Base-by-base conservation (phyloP, 176 grass and related monocot species). In the Oryza coarctata region DNA sequence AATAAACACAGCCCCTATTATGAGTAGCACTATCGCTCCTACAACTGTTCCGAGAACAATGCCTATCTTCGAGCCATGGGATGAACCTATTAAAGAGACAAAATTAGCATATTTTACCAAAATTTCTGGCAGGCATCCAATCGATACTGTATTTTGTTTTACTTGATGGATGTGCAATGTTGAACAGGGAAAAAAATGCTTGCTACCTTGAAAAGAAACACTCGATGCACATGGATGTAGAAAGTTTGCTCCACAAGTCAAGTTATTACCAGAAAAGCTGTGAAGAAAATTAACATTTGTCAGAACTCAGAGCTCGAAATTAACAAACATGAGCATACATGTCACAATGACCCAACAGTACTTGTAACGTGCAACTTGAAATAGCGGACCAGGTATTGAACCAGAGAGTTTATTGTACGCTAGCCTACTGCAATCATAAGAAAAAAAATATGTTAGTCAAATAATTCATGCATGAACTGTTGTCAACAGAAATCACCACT, bases 281-380 rank as follows among this genome's bases (percentile, higher is more conserved):
- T 78, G 38, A 65, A 31, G 80, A 35, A 71, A 79, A 86, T 76
- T 31, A 93, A 91, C 81, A 12, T 44, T 80, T 78, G 79, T 87
- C 58, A 93, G 84, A 61, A 20, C 62, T 38, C 36, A 47, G 2
- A 60, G 6, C 17, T 55, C n/a, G 25, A 65, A 67, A 74, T 41
- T 66, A 62, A 29, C 13, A 83, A n/a, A 52, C 22, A 80, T 70
- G 28, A 4, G 77, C 17, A 17, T 9, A 83, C 76, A 83, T 76
- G 7, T 67, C 35, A 47, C 5, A 84, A 71, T 34, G 9, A 80
- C 38, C 39, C 41, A 74, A 76, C 81, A 71, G 79, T 98, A 98
- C 96, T 99, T 99, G 88, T 95, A 99, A 86, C 85, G 92, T 88
- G 85, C 90, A 73, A 95, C 96, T 93, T 91, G 78, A 88, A 95